Base-by-base conservation (phyloP, 225 moss, liverwort and hornwort genomes). In the Rhytidiadelphus loreus region DNA sequence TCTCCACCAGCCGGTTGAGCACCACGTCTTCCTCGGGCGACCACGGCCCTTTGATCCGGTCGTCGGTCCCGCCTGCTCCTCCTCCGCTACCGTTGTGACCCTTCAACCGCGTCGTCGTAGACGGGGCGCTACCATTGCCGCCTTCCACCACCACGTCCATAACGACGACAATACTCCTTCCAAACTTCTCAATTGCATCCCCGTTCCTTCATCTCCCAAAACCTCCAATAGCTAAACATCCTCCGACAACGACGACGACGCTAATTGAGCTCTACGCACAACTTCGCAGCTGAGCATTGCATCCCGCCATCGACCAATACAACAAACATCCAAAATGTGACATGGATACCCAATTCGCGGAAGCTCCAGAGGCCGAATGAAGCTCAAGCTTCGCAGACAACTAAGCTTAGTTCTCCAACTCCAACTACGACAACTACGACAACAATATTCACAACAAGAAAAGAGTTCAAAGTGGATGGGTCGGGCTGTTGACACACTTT, bases 31-130 rank as follows among this genome's bases (percentile, higher is more conserved):
- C 97, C 84, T 97, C 97, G 11, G 95, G 96, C 30, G 95, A 97
- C 97, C 96, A 96, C 50, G 97, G 95, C 39, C 96, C 95, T 72
- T 97, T 96, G 90, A 96, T 96, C 65, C 95, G 97, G 90, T 96
- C 96, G 62, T 97, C 95, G 44, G 59, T 75, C 35, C 86, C 79
- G 26, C 71, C 52, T 52, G 50, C 83, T 52, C 82, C 79, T 41
- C 70, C 82, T 65, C 71, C 80, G 23, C 81, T 60, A 15, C 81
- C 55, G 60, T 62, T 50, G 41, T 50, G 33, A 3, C 87, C 87
- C 80, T 91, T 92, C 89, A 86, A 60, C 80, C 87, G 84, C 83
- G 89, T 84, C 84, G 77, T 48, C 63, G 58, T 26, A 26, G 52
- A n/a, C 48, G 59, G 30, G 44, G 61, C 53, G 57, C 44, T 60